These are phyloP conservation scores for Penicillium brevicompactum DNA, from an alignment of 2,329 filamentous ascomycete species.

Conservation along the genomic window DNA sequence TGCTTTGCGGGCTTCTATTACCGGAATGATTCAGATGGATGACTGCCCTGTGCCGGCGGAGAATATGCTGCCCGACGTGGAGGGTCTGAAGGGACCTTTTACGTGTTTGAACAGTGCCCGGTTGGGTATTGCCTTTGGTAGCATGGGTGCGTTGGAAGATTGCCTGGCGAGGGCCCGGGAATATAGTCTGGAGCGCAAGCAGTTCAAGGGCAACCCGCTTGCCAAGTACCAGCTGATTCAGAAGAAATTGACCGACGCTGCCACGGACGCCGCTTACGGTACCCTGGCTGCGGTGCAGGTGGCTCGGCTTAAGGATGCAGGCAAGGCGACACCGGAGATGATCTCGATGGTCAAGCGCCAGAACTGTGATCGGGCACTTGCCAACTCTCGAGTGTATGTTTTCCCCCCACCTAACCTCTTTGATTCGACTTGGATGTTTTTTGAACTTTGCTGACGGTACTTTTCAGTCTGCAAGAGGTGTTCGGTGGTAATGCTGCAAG, in stretches of 20 bases:
- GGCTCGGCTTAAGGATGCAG: slow-evolving; percentile 87
- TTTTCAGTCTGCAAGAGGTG: slow-evolving; percentile 76
- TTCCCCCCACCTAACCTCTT: background rate
- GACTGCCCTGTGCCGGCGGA: slow-evolving; percentile 82
- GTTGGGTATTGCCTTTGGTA: slow-evolving; percentile 90
- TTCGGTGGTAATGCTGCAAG: slow-evolving; percentile 98
- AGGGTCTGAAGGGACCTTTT: slow-evolving; percentile 87
- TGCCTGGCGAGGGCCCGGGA: slow-evolving; percentile 77
- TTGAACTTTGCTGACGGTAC: slow-evolving; percentile 12
- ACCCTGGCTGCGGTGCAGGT: slow-evolving; percentile 90
- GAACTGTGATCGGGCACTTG: slow-evolving; percentile 89
- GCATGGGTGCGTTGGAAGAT: slow-evolving; percentile 92
- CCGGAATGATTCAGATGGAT: slow-evolving; percentile 97
- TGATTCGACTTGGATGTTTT: background rate
- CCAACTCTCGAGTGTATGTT: slow-evolving; percentile 68
- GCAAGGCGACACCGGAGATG: slow-evolving; percentile 89
- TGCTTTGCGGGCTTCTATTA: slow-evolving; percentile 87
- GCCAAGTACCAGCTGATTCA: slow-evolving; percentile 96
- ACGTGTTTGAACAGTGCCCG: slow-evolving; percentile 91
- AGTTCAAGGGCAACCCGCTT: slow-evolving; percentile 94
- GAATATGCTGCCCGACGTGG: slow-evolving; percentile 92
- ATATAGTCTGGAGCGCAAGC: slow-evolving; percentile 89
- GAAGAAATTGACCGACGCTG: slow-evolving; percentile 94
- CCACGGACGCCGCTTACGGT: slow-evolving; percentile 87
- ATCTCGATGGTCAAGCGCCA: slow-evolving; percentile 95